Evolutionary conservation across 139 green algal genomes (phyloP).

Genomic region (Astrephomene gubernaculifera): DNA sequence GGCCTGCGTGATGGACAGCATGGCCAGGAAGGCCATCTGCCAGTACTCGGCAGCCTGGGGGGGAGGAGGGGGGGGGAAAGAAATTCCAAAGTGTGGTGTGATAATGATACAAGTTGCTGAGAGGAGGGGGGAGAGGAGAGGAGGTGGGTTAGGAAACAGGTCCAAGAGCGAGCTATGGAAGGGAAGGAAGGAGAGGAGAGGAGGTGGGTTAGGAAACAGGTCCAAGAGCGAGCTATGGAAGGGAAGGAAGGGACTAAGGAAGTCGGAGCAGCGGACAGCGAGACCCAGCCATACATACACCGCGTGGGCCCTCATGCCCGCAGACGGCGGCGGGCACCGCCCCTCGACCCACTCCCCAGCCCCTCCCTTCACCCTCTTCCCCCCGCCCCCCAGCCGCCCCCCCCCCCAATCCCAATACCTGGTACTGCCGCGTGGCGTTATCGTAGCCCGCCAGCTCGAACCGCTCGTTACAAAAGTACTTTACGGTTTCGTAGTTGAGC

Average conservation of each 20-base stretch:
- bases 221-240: not conserved
- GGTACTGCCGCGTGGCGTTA: constrained; percentile 77
- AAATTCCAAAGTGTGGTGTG: too few relatives aligned
- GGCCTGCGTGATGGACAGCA: constrained; percentile 60
- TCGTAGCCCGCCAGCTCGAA: constrained; percentile 74
- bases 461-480: constrained; percentile 86
- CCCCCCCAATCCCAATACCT: too few relatives aligned
- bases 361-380: too few relatives aligned
- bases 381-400: too few relatives aligned
- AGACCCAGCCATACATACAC: too few relatives aligned
- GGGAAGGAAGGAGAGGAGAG: not conserved
- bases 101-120: too few relatives aligned
- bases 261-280: not conserved
- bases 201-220: too few relatives aligned
- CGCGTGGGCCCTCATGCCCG: too few relatives aligned
- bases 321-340: too few relatives aligned
- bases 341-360: too few relatives aligned
- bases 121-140: not conserved
- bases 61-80: not conserved
- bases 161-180: not conserved
- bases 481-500: constrained; percentile 91
- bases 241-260: not conserved
- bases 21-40: constrained; percentile 64
- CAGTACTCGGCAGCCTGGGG: constrained; percentile 68
- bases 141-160: too few relatives aligned